Percentiles rank a stretch among this genome's conserved stretches.
These are phyloP conservation scores for Pythium sukuiense DNA, from an alignment of 352 stramenopile species.

Conservation along the genomic window DNA sequence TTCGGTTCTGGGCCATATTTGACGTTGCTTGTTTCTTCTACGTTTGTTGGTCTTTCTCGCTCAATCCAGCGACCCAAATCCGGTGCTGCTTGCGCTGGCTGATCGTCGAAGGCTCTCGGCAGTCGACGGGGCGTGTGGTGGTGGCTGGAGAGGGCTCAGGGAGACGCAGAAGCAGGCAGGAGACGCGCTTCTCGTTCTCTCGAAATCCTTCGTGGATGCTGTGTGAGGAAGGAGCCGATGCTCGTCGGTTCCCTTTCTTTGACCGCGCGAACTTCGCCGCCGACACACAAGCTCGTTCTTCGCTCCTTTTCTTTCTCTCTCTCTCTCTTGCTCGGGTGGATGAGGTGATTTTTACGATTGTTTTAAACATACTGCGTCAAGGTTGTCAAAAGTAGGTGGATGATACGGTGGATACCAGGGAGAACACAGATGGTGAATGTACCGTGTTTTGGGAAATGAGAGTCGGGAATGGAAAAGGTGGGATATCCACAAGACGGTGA, in stretches of 20 bases:
- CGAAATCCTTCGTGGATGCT: constrained; percentile 12
- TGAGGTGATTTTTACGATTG: constrained; percentile 20
- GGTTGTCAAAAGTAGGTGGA: neutral
- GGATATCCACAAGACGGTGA: neutral
- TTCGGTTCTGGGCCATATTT: constrained; percentile 81
- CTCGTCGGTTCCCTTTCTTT: constrained; percentile 19
- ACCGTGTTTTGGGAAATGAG: neutral
- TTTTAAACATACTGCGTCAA: constrained; percentile 17
- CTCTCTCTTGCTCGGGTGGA: constrained; percentile 18
- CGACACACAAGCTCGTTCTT: constrained; percentile 26
- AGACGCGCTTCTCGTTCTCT: constrained; percentile 16
- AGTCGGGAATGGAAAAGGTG: neutral
- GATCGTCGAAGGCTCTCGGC: neutral
- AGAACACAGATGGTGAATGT: neutral
- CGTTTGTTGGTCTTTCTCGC: constrained; percentile 7
- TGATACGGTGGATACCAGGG: neutral
- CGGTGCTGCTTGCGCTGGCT: neutral
- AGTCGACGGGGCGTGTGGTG: constrained; percentile 2
- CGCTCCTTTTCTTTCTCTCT: constrained; percentile 34
- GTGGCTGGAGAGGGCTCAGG: neutral
- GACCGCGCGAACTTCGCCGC: constrained; percentile 4
- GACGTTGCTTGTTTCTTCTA: constrained; percentile 16
- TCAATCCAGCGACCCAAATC: neutral
- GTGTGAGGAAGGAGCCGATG: constrained; percentile 4
- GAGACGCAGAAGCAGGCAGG: neutral